Conservation (phyloP, 176 grass and related monocot species). For the Paspalum notatum region DNA sequence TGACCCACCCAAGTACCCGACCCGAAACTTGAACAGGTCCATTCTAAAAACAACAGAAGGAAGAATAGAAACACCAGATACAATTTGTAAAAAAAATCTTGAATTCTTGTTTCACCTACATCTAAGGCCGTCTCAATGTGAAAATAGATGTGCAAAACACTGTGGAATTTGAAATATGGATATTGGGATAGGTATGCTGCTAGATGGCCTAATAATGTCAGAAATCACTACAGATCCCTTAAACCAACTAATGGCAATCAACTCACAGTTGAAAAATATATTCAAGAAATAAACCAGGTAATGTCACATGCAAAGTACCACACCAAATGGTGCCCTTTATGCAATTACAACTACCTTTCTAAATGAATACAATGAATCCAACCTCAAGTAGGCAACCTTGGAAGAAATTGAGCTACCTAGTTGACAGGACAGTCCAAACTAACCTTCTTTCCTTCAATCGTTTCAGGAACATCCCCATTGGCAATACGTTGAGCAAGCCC, state of each 20-base stretch:
- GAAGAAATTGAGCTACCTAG: not conserved
- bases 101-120: not conserved
- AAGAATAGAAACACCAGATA: not conserved
- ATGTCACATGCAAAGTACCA: not conserved
- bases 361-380: not conserved
- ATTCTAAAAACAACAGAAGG: not conserved
- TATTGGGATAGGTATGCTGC: no score
- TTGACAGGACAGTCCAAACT: not conserved
- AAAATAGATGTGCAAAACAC: no score
- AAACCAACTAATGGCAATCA: not conserved
- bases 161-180: no score
- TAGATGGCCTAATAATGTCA: not conserved
- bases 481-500: slow-evolving; percentile 92
- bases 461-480: slow-evolving; percentile 94
- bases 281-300: not conserved
- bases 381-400: not conserved
- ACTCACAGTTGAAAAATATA: slow-evolving; percentile 1
- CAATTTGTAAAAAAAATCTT: not conserved
- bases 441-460: slow-evolving; percentile 99
- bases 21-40: no score
- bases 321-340: not conserved
- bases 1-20: no score
- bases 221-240: not conserved
- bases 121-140: no score
- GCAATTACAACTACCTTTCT: not conserved